Base-by-base conservation (phyloP, 768 basidiomycete species). In the Tricholoma matsutake region DNA sequence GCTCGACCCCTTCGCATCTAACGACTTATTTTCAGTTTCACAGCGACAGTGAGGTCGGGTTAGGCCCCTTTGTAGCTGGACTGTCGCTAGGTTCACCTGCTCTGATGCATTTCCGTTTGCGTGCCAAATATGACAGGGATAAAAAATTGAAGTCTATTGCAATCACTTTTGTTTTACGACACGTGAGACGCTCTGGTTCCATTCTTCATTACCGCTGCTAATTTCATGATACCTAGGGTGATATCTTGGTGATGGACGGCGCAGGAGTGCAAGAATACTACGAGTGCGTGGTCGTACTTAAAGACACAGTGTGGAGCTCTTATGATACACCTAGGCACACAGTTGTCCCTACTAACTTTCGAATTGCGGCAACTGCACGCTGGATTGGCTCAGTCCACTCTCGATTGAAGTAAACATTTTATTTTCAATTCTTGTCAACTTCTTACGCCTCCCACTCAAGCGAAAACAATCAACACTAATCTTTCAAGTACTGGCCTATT, bases 341-440 rank as follows among this genome's bases (percentile, higher is more conserved):
- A 6, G 91, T 92, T 4, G 71, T 88, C 60, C 91, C 91, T 10
- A 78, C 80, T 58, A 86, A 88, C 68, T 89, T 92, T 70, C 83
- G 91, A 2, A 89, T 92, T 63, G 90, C 89, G 29, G 91, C 91
- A 3, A 92, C 91, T 11, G 91, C 91, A 41, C 83, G 91, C 45
- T 80, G 73, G 60, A 92, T 92, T 65, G 75, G 76, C 60, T 68
- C 73, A 57, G 66, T 65, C 31, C 67, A 70, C 31, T 34, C 49
- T 51, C 29, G 7, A 16, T 32, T 13, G 8, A 47, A 14, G 28
- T 39, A 4, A 6, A 45, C 1, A 32, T 20, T 47, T 31, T 13
- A 31, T 47, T 20, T 35, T 16, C 16, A 2, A 13, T n/a, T 32
- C 28, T 34, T 3, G n/a, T 13, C 9, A 14, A 8, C 4, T 35